Conservation (phyloP, 768 basidiomycete genomes). For the Glaciozyma martinii region DNA sequence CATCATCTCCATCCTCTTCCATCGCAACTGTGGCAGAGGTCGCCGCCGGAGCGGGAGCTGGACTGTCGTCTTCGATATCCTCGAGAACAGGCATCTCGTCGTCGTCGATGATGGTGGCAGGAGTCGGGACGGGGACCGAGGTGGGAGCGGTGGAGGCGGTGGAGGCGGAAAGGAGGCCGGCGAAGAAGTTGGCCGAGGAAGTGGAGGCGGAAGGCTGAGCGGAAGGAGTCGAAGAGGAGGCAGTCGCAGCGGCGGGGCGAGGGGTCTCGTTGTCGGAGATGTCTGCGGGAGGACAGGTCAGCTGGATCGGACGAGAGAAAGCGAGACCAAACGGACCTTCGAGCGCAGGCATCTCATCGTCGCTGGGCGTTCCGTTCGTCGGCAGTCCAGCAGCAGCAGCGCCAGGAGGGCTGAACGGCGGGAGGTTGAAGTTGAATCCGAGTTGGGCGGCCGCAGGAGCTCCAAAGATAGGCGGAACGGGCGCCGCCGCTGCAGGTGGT, state of each 20-base stretch:
- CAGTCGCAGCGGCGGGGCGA: background rate
- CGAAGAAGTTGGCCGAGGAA: background rate
- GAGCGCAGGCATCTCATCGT: slow-evolving; percentile 21
- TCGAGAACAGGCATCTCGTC: background rate
- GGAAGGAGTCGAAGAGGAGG: background rate
- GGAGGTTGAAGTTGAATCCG: background rate
- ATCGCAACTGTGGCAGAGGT: background rate
- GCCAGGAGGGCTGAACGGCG: background rate
- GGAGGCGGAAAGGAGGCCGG: background rate
- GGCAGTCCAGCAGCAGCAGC: background rate
- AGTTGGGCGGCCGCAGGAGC: background rate
- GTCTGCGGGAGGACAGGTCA: background rate
- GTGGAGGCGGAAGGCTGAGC: background rate
- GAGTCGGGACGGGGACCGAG: no score
- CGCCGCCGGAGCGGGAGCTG: background rate
- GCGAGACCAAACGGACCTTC: background rate
- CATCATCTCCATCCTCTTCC: background rate
- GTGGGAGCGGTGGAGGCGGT: background rate
- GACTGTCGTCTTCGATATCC: background rate
- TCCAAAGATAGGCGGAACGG: slow-evolving; percentile 1
- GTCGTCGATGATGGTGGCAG: background rate
- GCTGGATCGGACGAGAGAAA: no score
- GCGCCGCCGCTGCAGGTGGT: background rate
- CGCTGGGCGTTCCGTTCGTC: background rate
- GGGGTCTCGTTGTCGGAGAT: background rate